These are phyloP conservation scores for Krasilnikovozyma curviuscula DNA, from an alignment of 768 basidiomycete genomes.

Conservation along the genomic window DNA sequence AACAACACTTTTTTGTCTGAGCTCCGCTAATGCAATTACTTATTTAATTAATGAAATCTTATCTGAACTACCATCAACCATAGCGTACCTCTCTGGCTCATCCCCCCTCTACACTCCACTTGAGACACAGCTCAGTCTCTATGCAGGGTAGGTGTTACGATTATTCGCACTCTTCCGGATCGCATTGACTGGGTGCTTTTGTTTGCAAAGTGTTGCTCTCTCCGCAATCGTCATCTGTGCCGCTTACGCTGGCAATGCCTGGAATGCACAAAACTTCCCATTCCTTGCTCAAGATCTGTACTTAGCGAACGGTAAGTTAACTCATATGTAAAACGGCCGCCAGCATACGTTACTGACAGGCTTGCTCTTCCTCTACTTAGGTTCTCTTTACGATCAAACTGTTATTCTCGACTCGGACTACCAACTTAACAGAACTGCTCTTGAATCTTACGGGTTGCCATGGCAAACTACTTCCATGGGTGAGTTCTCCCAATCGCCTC, in stretches of 20 bases:
- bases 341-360: neutral
- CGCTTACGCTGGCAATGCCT: slow-evolving; percentile 15
- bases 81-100: neutral
- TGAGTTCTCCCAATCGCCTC: neutral
- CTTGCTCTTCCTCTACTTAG: neutral
- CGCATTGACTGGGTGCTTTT: neutral
- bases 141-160: neutral
- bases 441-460: slow-evolving; percentile 7
- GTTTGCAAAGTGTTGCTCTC: neutral
- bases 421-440: slow-evolving; percentile 17
- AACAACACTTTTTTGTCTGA: neutral
- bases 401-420: slow-evolving; percentile 18
- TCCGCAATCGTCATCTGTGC: slow-evolving; percentile 14
- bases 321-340: neutral
- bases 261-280: slow-evolving; percentile 23
- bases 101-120: slow-evolving; percentile 21
- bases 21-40: neutral
- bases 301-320: slow-evolving; percentile 10
- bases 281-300: slow-evolving; percentile 23
- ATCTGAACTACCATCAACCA: neutral
- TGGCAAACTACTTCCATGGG: slow-evolving; percentile 7
- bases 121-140: slow-evolving; percentile 16
- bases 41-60: neutral
- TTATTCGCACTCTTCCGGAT: neutral
- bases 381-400: slow-evolving; percentile 17